phyloP scores from a whole-genome alignment of 2,329 filamentous ascomycete genomes.

The Hypoxylon sp. region DNA sequence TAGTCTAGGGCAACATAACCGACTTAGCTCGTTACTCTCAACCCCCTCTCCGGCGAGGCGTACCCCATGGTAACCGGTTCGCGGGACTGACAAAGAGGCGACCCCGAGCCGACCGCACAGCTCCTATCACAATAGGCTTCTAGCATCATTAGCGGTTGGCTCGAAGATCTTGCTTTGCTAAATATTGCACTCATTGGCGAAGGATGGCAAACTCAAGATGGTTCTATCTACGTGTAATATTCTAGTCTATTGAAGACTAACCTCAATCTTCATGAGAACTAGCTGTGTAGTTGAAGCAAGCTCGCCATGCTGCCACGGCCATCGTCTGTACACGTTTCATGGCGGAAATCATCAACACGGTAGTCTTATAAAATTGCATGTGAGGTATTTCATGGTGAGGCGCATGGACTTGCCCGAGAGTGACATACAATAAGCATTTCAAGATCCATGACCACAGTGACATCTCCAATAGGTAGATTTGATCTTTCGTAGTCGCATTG shows the following conservation, averaged over 20 bases:
- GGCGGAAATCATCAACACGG: neutral
- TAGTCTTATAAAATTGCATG: too few species aligned
- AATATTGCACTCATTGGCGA: neutral
- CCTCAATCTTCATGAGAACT: neutral
- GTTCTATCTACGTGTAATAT: neutral
- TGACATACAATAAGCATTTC: too few species aligned
- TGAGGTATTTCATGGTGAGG: too few species aligned
- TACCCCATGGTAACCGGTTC: neutral
- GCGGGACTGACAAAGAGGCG: neutral
- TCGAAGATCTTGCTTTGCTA: neutral
- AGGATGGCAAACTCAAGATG: neutral
- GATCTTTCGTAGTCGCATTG: too few species aligned
- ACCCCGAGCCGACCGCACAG: neutral
- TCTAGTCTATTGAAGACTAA: neutral
- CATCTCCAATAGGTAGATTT: too few species aligned
- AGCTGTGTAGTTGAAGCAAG: neutral
- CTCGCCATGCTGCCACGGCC: neutral
- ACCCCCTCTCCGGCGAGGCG: too few species aligned
- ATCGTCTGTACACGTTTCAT: neutral
- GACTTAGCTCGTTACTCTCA: neutral
- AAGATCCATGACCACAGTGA: too few species aligned
- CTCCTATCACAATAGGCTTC: neutral
- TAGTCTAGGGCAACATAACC: neutral
- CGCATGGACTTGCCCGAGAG: too few species aligned
- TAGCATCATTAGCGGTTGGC: neutral